A percentile compares a stretch with the other conserved stretches of the same genome.
Evolutionary conservation across 2,329 filamentous ascomycete genomes (phyloP).

Genomic region (Aspergillus sergii): DNA sequence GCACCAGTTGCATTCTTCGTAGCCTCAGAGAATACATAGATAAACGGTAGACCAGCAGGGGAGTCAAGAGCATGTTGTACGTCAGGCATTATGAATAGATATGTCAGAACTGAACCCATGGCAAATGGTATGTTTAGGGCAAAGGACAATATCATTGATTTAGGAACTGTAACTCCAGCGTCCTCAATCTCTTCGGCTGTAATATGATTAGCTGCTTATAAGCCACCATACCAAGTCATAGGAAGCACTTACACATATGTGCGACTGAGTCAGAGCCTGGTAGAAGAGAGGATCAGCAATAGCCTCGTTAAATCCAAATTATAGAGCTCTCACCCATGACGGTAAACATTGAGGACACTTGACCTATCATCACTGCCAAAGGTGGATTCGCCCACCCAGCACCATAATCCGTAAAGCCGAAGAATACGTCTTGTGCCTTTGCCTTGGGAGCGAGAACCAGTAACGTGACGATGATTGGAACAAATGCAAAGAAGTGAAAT

Average conservation of each 20-base stretch:
- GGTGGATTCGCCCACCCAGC: not conserved
- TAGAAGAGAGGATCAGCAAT: not conserved
- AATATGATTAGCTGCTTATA: not conserved
- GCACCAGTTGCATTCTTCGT: conserved; percentile 24
- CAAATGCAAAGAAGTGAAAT: conserved; percentile 5
- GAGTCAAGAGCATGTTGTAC: conserved; percentile 40
- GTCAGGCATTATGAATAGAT: conserved; percentile 41
- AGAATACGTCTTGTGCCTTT: not conserved
- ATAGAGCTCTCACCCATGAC: not conserved
- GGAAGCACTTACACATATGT: not conserved
- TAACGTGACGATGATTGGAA: not conserved
- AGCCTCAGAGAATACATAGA: conserved; percentile 48
- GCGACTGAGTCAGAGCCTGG: conserved; percentile 2
- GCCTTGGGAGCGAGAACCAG: conserved; percentile 1
- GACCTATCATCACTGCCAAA: conserved; percentile 3
- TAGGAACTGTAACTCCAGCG: conserved; percentile 9
- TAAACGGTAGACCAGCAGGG: conserved; percentile 48
- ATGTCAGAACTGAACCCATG: conserved; percentile 43
- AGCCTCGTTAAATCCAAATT: not conserved
- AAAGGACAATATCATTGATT: conserved; percentile 10
- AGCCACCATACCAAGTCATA: fast-evolving
- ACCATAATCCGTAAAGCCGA: conserved; percentile 1
- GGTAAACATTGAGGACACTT: conserved; percentile 3
- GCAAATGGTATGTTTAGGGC: conserved; percentile 1
- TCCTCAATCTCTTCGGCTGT: conserved; percentile 14